Percentiles rank a stretch among this genome's conserved stretches.
Conservation (phyloP, 2,329 filamentous ascomycete species). For the Colletotrichum spaethianum region DNA sequence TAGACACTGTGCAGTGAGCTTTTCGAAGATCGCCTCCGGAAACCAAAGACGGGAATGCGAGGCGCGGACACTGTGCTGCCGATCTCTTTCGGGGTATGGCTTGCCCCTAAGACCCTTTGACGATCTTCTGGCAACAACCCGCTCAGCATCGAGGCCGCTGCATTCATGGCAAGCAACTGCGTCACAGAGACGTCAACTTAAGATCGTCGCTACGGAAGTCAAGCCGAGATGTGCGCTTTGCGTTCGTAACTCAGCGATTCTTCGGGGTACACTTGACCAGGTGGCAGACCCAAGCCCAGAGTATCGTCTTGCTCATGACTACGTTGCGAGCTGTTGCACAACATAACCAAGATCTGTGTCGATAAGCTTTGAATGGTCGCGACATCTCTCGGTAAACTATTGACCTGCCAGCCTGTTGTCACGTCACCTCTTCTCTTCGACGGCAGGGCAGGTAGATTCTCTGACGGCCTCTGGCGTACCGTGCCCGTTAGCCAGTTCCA, state of each 20-base stretch:
- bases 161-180: background rate
- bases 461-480: background rate
- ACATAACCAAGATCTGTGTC: background rate
- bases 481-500: background rate
- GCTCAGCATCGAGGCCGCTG: background rate
- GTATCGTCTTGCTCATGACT: background rate
- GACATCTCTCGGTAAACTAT: background rate
- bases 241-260: background rate
- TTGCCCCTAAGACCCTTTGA: conserved; percentile 23
- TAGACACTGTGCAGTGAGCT: background rate
- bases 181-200: background rate
- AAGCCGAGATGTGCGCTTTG: background rate
- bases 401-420: background rate
- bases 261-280: background rate
- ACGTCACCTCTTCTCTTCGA: too few relatives aligned
- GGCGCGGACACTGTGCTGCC: background rate
- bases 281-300: background rate
- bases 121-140: background rate
- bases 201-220: background rate
- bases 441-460: background rate
- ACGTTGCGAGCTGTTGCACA: background rate
- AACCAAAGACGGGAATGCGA: background rate
- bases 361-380: background rate
- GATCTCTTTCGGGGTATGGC: background rate
- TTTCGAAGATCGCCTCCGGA: background rate